Conservation (phyloP, 106 monocot species). For the Alisma plantagoaquatica region DNA sequence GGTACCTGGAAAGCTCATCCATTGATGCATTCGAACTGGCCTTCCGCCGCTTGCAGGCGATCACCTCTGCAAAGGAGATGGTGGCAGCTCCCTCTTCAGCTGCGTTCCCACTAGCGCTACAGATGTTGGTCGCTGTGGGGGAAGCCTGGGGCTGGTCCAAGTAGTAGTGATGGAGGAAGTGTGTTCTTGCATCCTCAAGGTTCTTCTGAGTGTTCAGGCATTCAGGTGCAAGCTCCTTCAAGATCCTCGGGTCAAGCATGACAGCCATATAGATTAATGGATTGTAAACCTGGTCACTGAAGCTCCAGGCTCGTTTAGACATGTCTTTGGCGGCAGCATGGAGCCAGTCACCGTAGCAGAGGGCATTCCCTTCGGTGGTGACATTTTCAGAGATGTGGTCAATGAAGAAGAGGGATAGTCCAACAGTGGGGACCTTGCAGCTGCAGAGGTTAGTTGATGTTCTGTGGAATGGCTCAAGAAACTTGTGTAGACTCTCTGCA, state of each 20-base stretch:
- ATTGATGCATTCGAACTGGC: constrained; percentile 21
- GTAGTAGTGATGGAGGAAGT: constrained; percentile 48
- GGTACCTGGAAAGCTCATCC: constrained; percentile 71
- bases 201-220: constrained; percentile 63
- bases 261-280: constrained; percentile 65
- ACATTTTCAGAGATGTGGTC: constrained; percentile 78
- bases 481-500: constrained; percentile 37
- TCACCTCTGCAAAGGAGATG: constrained; percentile 82
- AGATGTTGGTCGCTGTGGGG: too few relatives aligned
- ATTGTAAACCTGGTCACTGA: constrained; percentile 44
- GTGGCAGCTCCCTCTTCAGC: constrained; percentile 29
- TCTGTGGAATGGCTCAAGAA: constrained; percentile 74
- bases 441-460: constrained; percentile 65
- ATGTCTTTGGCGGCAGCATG: constrained; percentile 66
- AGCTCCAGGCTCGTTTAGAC: constrained; percentile 37
- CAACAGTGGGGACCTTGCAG: constrained; percentile 52
- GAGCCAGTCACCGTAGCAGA: constrained; percentile 71
- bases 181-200: constrained; percentile 70
- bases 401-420: constrained; percentile 84
- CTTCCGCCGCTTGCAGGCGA: constrained; percentile 67
- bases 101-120: constrained; percentile 30
- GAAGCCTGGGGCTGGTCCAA: constrained; percentile 17
- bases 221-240: constrained; percentile 72
- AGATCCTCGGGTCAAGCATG: constrained; percentile 84
- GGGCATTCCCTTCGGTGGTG: constrained; percentile 34